Evolutionary conservation across 441 rosid species (phyloP).

Genomic region (Adansonia rubrostipa): DNA sequence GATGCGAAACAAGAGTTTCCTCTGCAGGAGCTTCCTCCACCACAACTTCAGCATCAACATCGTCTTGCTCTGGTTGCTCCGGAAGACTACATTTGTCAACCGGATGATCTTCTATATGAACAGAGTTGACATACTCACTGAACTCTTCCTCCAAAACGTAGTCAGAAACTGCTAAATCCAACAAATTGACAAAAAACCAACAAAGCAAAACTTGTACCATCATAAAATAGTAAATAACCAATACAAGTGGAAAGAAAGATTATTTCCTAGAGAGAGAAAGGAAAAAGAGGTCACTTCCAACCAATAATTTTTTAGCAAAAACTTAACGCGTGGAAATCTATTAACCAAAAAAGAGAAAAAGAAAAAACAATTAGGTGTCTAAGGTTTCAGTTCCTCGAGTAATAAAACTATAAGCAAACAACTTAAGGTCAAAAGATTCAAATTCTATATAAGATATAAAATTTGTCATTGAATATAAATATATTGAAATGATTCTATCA

Average conservation of each 20-base stretch:
- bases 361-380: not conserved
- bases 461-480: not conserved
- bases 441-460: not conserved
- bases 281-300: not conserved
- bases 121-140: constrained; percentile 55
- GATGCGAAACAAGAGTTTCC: constrained; percentile 36
- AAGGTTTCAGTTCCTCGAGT: not conserved
- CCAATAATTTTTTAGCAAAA: constrained; percentile 11
- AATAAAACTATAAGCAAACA: constrained; percentile 10
- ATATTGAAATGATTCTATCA: not conserved
- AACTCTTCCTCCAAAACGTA: constrained; percentile 68
- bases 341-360: not conserved
- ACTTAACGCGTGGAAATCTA: not conserved
- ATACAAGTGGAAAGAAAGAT: not conserved
- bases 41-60: constrained; percentile 47
- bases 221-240: constrained; percentile 9
- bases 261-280: not conserved
- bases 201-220: not conserved
- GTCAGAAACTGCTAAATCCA: constrained; percentile 51
- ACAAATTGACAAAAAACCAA: constrained; percentile 19
- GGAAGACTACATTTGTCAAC: constrained; percentile 59
- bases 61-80: constrained; percentile 56
- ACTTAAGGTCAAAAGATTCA: not conserved
- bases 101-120: constrained; percentile 65
- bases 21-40: constrained; percentile 57